Percentiles rank a stretch among this genome's conserved stretches.
phyloP scores from a whole-genome alignment of 805 yeast genomes.

The Saccharomycopsis sp. region DNA sequence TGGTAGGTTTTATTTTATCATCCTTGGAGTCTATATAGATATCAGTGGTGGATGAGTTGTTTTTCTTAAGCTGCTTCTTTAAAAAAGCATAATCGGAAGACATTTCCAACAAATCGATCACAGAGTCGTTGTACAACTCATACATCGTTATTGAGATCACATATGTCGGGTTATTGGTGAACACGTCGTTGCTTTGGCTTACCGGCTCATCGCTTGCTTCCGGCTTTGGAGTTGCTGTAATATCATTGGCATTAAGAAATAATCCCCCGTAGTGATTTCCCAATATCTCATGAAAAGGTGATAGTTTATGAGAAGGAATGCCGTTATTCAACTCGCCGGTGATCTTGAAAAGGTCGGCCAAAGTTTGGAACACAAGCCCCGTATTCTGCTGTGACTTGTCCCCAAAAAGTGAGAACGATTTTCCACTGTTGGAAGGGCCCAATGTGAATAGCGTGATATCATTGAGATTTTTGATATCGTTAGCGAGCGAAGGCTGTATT shows the following conservation, averaged over 20 bases:
- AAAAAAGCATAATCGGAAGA: conserved; percentile 18
- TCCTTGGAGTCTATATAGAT: conserved; percentile 38
- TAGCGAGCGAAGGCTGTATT: conserved; percentile 1
- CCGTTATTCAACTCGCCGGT: conserved; percentile 18
- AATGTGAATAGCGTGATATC: conserved; percentile 42
- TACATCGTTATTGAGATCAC: conserved; percentile 46
- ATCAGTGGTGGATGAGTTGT: conserved; percentile 30
- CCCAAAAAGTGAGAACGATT: conserved; percentile 35
- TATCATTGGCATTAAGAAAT: conserved; percentile 18
- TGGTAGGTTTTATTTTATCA: conserved; percentile 38
- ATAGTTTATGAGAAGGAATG: conserved; percentile 20
- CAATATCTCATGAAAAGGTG: conserved; percentile 17
- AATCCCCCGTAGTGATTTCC: conserved; percentile 20
- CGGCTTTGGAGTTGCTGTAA: conserved; percentile 21
- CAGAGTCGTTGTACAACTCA: conserved; percentile 44
- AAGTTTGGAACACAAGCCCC: conserved; percentile 33
- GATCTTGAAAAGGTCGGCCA: conserved; percentile 30
- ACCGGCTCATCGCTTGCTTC: conserved; percentile 22
- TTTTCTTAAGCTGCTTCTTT: conserved; percentile 23
- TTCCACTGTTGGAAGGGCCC: conserved; percentile 52
- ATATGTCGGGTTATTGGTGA: conserved; percentile 5
- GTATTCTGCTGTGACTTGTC: conserved; percentile 26
- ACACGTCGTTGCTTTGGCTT: conserved; percentile 1
- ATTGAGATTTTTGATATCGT: conserved; percentile 13
- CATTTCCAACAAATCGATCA: conserved; percentile 32